phyloP scores from a whole-genome alignment of 2,329 filamentous ascomycete species.

The Davidsoniella eucalypti region DNA sequence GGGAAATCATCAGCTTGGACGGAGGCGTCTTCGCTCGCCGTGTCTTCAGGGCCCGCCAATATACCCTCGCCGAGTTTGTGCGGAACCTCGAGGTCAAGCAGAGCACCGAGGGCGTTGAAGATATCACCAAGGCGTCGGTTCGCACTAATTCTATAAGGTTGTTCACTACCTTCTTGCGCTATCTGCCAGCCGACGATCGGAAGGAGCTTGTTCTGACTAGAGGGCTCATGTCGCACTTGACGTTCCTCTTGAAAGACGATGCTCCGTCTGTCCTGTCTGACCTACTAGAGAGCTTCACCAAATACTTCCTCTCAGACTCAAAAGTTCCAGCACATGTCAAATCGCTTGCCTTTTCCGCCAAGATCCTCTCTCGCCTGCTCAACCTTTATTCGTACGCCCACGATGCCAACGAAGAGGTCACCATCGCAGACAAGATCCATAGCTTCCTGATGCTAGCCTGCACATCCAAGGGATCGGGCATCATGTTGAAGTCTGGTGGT shows the following conservation, averaged over 20 bases:
- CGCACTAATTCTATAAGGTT: conserved; percentile 72
- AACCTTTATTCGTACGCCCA: conserved; percentile 51
- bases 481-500: conserved; percentile 61
- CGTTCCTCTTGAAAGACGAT: conserved; percentile 64
- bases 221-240: conserved; percentile 68
- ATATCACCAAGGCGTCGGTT: conserved; percentile 56
- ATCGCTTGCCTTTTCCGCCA: conserved; percentile 57
- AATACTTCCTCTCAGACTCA: conserved; percentile 56
- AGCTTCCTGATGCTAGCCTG: conserved; percentile 61
- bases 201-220: conserved; percentile 64
- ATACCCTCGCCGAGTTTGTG: conserved; percentile 64
- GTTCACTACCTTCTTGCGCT: conserved; percentile 61
- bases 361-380: conserved; percentile 54
- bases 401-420: conserved; percentile 25
- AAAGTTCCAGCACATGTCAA: conserved; percentile 60
- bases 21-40: conserved; percentile 64
- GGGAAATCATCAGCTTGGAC: conserved; percentile 73
- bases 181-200: conserved; percentile 61
- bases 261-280: conserved; percentile 59
- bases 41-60: conserved; percentile 61
- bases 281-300: conserved; percentile 53
- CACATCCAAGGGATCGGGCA: conserved; percentile 54
- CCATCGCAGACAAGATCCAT: conserved; percentile 54
- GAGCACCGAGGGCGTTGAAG: conserved; percentile 39
- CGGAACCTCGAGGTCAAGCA: conserved; percentile 62